Base-by-base conservation (phyloP, 225 moss, liverwort and hornwort genomes). In the Straminergon stramineum region DNA sequence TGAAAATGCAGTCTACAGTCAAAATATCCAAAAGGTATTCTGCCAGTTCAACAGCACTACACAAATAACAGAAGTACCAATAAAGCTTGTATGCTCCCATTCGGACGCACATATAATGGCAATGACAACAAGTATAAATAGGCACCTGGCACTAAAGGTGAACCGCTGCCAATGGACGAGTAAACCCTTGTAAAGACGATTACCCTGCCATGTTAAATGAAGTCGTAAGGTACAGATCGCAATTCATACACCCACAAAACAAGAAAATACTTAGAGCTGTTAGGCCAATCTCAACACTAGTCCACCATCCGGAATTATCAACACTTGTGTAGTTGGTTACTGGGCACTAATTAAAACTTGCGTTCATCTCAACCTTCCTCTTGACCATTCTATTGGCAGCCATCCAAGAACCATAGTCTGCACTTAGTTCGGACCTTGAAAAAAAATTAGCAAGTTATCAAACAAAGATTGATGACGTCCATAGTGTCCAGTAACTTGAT, bases 171-270 rank as follows among this genome's bases (percentile, higher is more conserved):
- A 99, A 89, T 99, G 97, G 67, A 78, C 93, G 58, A 99, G 93
- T 87, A 99, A 91, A 81, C 95, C 96, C 91, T 96, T 99, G 85
- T 99, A 97, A 56, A 99, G 93, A 79, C 99, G 97, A 91, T 99
- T 99, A 86, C 99, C 99, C 99, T 99, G 96, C 79, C 88, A 91
- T 41, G 75, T 58, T 60, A 41, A 58, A 84, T 67, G 77, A 85
- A 89, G 15, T 67, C 17, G 80, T 86, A 83, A 86, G 66, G 75
- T 35, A 78, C 22, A 67, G 43, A 86, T 85, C 32, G 73, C 79
- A 93, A 80, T 15, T 73, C 79, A 83, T 37, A 58, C 32, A 61
- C 64, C 31, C 67, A 62, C 32, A 87, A 79, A 89, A 34, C 48
- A 41, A 23, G 31, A 37, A 81, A 30, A 11, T 32, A 56, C 24